phyloP scores from a whole-genome alignment of 164 flowering plant species.

The Santalum album region DNA sequence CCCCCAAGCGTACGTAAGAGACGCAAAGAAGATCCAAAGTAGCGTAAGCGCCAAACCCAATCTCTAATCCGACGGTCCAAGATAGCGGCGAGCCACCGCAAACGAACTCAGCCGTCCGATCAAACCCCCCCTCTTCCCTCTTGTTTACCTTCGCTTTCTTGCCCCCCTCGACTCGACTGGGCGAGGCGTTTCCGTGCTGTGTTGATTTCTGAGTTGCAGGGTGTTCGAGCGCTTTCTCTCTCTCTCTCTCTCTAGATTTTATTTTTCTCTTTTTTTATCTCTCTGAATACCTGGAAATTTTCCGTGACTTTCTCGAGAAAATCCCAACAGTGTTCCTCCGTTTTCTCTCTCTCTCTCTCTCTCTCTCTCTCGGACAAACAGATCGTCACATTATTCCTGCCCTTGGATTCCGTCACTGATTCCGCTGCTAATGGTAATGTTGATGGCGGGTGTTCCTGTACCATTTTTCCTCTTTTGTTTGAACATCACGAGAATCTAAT shows the following conservation, averaged over 20 bases:
- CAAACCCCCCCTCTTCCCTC: neutral
- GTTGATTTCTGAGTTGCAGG: constrained; percentile 61
- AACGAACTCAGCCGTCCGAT: constrained; percentile 22
- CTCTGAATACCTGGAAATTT: constrained; percentile 5
- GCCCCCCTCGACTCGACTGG: constrained; percentile 21
- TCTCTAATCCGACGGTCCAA: constrained; percentile 23
- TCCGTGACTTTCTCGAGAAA: constrained; percentile 1
- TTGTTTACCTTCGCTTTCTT: constrained; percentile 10
- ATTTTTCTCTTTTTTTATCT: constrained; percentile 2
- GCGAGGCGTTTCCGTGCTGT: constrained; percentile 27
- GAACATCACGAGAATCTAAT: too few relatives aligned
- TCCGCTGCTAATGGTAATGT: constrained; percentile 7
- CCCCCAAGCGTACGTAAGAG: constrained; percentile 34
- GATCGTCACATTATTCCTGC: too few relatives aligned
- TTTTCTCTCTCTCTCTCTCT: too few relatives aligned
- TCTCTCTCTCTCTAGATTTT: constrained; percentile 7
- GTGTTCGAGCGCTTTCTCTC: constrained; percentile 19
- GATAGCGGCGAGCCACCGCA: constrained; percentile 16
- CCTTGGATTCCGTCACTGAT: neutral
- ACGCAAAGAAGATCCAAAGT: constrained; percentile 60
- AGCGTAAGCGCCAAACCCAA: constrained; percentile 68
- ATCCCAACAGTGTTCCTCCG: constrained; percentile 4
- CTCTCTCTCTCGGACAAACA: too few relatives aligned
- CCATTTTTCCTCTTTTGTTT: too few relatives aligned
- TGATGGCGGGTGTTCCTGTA: too few relatives aligned